These are phyloP conservation scores for Mycena chlorophos DNA, from an alignment of 768 basidiomycete species.

Conservation along the genomic window DNA sequence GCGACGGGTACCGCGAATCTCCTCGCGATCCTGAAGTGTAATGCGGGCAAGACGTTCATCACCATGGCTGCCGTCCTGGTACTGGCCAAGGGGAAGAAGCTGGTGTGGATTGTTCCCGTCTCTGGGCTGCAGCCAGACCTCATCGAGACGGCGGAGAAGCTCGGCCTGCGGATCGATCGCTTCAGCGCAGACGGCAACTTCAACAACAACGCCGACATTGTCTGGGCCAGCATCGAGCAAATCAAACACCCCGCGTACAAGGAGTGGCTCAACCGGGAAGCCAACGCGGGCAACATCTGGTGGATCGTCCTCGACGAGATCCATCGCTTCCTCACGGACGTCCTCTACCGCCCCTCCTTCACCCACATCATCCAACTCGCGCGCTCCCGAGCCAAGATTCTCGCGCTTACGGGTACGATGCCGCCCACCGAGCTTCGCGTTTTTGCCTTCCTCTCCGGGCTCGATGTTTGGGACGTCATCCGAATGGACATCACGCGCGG, in stretches of 20 bases:
- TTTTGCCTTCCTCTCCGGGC: neutral
- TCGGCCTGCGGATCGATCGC: neutral
- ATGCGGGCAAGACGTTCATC: too few species aligned
- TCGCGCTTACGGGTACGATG: neutral
- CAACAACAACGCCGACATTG: neutral
- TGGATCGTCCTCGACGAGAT: conserved; percentile 4
- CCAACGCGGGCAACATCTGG: neutral
- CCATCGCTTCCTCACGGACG: conserved; percentile 2
- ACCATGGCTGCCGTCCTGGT: neutral
- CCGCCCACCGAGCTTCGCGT: neutral
- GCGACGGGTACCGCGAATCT: too few species aligned
- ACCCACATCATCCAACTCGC: neutral
- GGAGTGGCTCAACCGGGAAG: neutral
- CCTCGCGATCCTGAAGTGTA: too few species aligned
- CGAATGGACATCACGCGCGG: conserved; percentile 1
- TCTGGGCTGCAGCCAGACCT: conserved; percentile 2
- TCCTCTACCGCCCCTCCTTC: conserved; percentile 4
- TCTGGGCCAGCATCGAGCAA: conserved; percentile 1
- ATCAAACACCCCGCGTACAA: neutral
- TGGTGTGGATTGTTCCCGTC: neutral
- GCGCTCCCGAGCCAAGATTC: neutral
- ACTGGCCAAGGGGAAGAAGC: neutral
- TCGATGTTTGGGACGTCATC: conserved; percentile 1
- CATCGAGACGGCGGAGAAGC: neutral
- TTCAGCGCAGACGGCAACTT: neutral